Conservation (phyloP, 257 asterid genomes). For the Solanum clarkiae region DNA sequence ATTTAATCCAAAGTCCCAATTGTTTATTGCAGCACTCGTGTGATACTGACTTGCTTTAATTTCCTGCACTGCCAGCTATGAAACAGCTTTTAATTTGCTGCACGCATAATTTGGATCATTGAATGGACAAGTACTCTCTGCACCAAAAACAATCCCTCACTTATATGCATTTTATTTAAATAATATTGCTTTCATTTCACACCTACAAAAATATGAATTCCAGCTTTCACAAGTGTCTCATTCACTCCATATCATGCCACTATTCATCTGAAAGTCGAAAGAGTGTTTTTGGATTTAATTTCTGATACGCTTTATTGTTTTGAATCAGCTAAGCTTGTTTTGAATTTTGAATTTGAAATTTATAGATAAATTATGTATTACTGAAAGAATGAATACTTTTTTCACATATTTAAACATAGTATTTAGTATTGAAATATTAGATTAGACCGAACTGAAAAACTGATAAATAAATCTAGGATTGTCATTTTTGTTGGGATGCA, state of each 20-base stretch:
- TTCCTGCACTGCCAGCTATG: background rate
- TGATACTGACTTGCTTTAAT: background rate
- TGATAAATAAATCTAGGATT: background rate
- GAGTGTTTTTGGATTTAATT: background rate
- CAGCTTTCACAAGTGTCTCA: background rate
- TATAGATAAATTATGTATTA: background rate
- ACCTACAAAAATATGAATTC: background rate
- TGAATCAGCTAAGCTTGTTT: background rate
- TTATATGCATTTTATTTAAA: background rate
- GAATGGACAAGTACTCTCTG: background rate
- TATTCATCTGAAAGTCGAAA: background rate
- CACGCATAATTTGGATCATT: background rate
- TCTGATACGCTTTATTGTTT: background rate
- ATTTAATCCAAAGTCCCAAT: background rate
- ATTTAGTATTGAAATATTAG: background rate
- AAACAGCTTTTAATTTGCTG: background rate
- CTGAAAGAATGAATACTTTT: background rate
- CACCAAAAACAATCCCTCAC: background rate
- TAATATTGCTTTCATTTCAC: background rate
- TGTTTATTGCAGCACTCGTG: background rate
- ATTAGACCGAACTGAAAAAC: background rate
- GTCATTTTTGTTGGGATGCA: no score
- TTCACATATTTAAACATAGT: rapidly evolving
- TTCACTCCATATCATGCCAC: background rate
- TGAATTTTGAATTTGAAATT: background rate